Evolutionary conservation across 345 rosid genomes (phyloP), one percentile per base, ranked within the genome.

Genomic region (Eucalyptus caleyi): DNA sequence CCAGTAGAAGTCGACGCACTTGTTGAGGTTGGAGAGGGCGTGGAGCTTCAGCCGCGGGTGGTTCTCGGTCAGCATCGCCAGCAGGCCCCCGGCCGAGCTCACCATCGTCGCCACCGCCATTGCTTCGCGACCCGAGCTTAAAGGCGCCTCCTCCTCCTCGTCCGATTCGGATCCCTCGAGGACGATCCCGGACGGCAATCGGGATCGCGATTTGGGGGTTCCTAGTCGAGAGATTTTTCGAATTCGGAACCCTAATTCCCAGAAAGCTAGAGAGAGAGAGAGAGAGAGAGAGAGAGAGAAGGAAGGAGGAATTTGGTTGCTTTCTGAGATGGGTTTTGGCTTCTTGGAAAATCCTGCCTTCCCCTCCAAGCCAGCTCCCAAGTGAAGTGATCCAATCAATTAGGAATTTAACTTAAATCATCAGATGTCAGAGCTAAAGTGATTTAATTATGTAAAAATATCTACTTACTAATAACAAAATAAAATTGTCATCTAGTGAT

Each of bases 41-140:
- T 98, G 99, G 69, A 94, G 96, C 92, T 98, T 98, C 91, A 98
- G 93, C 15, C 86, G 91, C 10, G 99, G 99, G 89, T 97, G 98
- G 59, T 86, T 89, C 96, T 98, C 99, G 90, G 94, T 96, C 56
- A 98, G 97, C 99, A 98, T 98, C 90, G 99, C 99, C 40, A 98
- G 95, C 86, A 98, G 93, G 19, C 99, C 99, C 27, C 99, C 98
- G 9, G 98, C 99, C 7, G 99, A 96, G 94, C 98, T 98, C 88
- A 96, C 97, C 99, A 93, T 91, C 54, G 90, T 94, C 88, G 96
- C 93, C 82, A 93, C 93, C 51, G 98, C 95, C 96, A 92, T 93
- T 54, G 91, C 80, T 85, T 60, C 69, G 56, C 60, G 85, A 56
- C 56, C 50, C 32, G 50, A 53, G 88, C 67, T 62, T 53, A 21